phyloP scores from a whole-genome alignment of 768 basidiomycete genomes.

The Pholiota microspora region DNA sequence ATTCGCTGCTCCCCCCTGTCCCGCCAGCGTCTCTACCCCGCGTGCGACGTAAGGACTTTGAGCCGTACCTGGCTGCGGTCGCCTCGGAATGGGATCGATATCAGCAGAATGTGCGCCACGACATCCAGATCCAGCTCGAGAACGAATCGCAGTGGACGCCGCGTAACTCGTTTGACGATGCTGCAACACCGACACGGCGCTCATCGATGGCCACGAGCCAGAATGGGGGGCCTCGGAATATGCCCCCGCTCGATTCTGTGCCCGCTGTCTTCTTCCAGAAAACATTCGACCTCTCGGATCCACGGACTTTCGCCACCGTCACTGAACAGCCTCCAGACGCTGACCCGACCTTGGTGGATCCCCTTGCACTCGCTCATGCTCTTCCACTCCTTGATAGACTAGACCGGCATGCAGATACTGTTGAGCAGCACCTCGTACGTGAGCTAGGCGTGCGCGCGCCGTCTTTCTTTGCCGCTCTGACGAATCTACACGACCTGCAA shows the following conservation, averaged over 20 bases:
- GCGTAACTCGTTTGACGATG: slow-evolving; percentile 22
- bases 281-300: slow-evolving; percentile 79
- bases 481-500: slow-evolving; percentile 91
- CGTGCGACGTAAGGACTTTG: slow-evolving; percentile 81
- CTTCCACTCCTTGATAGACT: slow-evolving; percentile 84
- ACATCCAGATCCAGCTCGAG: slow-evolving; percentile 37
- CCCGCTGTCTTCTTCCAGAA: slow-evolving; percentile 80
- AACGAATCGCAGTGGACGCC: slow-evolving; percentile 28
- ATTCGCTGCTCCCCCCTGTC: slow-evolving; percentile 73
- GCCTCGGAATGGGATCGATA: slow-evolving; percentile 78
- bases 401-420: slow-evolving; percentile 87
- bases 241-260: slow-evolving; percentile 74
- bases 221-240: slow-evolving; percentile 29
- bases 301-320: slow-evolving; percentile 73
- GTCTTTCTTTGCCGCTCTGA: slow-evolving; percentile 94
- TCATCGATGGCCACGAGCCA: slow-evolving; percentile 26
- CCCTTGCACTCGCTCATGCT: slow-evolving; percentile 61
- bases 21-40: slow-evolving; percentile 76
- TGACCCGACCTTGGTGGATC: slow-evolving; percentile 40
- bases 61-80: slow-evolving; percentile 73
- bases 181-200: slow-evolving; percentile 14
- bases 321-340: slow-evolving; percentile 51
- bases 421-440: slow-evolving; percentile 91
- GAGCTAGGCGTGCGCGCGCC: slow-evolving; percentile 90
- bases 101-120: slow-evolving; percentile 42